Base-by-base conservation (phyloP, 306 rosid species). In the Boehmeria nivea region DNA sequence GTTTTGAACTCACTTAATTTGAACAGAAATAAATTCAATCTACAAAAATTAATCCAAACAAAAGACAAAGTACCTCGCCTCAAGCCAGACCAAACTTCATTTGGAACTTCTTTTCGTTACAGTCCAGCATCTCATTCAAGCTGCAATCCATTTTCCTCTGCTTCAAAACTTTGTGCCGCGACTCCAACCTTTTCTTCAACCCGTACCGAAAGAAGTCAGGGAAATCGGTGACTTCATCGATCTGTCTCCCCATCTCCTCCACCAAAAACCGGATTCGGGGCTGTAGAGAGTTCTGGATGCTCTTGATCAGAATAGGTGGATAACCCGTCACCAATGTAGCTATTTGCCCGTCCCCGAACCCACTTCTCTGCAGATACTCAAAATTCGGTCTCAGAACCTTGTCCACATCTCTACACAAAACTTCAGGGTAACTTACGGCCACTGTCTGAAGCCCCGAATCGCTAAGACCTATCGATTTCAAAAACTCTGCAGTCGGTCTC, bases 171-270 rank as follows among this genome's bases (percentile, higher is more conserved):
- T 67, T 91, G 76, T 87, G 75, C 75, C 98, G 71, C 24, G 13
- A 45, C 61, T 84, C 93, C 56, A 91, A 45, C 66, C 74, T 77
- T 63, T 75, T 87, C 81, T 82, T 87, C 74, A 91, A 66, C 27
- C 98, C 93, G 53, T 91, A 89, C 37, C 88, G 79, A 56, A 87
- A 91, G 78, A 91, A 87, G 70, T 77, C 66, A 0, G 98, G 96
- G 71, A 78, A 91, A 48, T 76, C 72, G 36, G 80, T 36, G 34
- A 80, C 78, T 78, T 91, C 98, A 45, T 78, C 81, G 31, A 87
- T 73, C 50, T 61, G 68, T 69, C 87, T 87, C 23, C 89, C 94
- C 98, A 87, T 91, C 9, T 72, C 84, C 63, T 80, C 83, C 5
- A 78, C 91, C 43, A 91, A 72, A 65, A 74, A 91, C 71, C 43